A percentile compares a stretch with the other conserved stretches of the same genome.
Conservation (phyloP, 208 protist species). For the Acanthamoeba royreba region DNA sequence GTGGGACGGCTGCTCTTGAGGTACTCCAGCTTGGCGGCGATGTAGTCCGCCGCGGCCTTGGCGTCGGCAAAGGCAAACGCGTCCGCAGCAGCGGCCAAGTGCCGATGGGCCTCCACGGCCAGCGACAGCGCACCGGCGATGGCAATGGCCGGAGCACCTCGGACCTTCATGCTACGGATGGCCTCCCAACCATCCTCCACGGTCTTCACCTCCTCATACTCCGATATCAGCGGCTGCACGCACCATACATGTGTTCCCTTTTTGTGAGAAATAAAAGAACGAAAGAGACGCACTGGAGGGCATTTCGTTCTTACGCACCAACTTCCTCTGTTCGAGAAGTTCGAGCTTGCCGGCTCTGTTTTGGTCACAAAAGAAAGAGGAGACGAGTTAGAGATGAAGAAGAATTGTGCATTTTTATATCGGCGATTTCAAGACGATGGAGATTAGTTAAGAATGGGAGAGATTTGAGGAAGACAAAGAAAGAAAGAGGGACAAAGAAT, state of each 20-base stretch:
- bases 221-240: constrained; percentile 41
- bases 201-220: constrained; percentile 81
- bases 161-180: constrained; percentile 92
- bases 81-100: constrained; percentile 49
- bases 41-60: background rate
- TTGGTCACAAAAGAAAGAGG: background rate
- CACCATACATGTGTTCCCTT: no score
- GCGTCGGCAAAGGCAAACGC: constrained; percentile 66
- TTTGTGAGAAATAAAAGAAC: background rate
- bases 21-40: constrained; percentile 84
- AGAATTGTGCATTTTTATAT: no score
- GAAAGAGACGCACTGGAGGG: background rate
- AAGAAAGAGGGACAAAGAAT: no score
- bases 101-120: constrained; percentile 79
- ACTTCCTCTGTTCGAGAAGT: constrained; percentile 8
- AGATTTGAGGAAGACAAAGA: no score
- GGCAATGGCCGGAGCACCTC: constrained; percentile 93
- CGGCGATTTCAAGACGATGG: no score
- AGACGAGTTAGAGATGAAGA: no score
- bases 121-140: constrained; percentile 90
- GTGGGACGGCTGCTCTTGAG: constrained; percentile 90
- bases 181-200: constrained; percentile 86
- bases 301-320: background rate
- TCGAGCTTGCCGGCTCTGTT: constrained; percentile 38
- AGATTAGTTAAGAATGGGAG: no score